A percentile compares a stretch with the other conserved stretches of the same genome.
These are phyloP conservation scores for Phytophthora quininea DNA, from an alignment of 352 stramenopile species.

Conservation along the genomic window DNA sequence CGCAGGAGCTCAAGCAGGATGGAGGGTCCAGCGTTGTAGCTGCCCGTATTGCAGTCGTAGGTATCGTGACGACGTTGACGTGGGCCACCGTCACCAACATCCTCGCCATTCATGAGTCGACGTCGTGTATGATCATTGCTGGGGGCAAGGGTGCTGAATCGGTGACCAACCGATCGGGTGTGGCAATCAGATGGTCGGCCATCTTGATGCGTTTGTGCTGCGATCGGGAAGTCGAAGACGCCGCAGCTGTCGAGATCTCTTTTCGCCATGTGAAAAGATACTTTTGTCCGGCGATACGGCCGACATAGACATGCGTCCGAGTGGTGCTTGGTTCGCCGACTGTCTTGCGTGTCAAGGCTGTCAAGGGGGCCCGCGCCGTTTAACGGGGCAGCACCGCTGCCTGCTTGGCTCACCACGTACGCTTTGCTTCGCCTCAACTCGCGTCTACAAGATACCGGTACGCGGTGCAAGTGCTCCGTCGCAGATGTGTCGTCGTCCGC, in stretches of 20 bases:
- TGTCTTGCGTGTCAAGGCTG: constrained; percentile 15
- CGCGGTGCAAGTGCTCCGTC: background rate
- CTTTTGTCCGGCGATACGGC: constrained; percentile 14
- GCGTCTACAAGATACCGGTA: constrained; percentile 3
- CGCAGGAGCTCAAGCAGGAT: constrained; percentile 63
- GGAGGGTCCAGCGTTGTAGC: constrained; percentile 52
- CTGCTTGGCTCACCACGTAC: background rate
- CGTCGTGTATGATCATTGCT: constrained; percentile 65
- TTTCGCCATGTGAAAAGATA: constrained; percentile 3
- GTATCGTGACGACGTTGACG: constrained; percentile 43
- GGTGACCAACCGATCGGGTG: background rate
- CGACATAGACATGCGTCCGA: constrained; percentile 25
- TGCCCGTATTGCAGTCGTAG: constrained; percentile 41
- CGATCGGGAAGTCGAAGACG: background rate
- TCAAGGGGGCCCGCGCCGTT: constrained; percentile 6
- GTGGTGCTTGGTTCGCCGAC: constrained; percentile 4
- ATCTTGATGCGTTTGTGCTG: background rate
- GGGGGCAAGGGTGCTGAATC: constrained; percentile 54
- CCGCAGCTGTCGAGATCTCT: background rate
- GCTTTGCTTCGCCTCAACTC: background rate
- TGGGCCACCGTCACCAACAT: constrained; percentile 69
- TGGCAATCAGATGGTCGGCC: background rate
- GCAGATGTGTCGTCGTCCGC: background rate
- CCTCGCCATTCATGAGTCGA: constrained; percentile 66
- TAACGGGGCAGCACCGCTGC: background rate